Conservation (phyloP, 495 filamentous ascomycete genomes). For the Penicillium goetzii region DNA sequence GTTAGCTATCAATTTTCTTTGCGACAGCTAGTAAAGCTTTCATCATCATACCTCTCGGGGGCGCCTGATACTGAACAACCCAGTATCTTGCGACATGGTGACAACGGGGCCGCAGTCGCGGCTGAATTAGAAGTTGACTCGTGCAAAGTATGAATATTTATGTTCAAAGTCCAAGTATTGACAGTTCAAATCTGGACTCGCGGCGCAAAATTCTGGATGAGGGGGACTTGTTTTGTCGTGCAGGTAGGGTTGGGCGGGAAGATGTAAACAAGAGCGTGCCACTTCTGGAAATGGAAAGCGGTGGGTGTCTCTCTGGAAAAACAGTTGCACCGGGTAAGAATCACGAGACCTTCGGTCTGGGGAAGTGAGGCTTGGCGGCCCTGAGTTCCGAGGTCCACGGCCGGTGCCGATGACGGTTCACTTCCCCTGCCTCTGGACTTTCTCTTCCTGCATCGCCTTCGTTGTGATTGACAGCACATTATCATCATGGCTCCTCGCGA, state of each 20-base stretch:
- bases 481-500: conserved; percentile 71
- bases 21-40: conserved; percentile 11
- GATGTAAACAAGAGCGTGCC: conserved; percentile 40
- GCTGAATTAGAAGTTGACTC: conserved; percentile 14
- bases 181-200: conserved; percentile 18
- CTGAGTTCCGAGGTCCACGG: conserved; percentile 49
- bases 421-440: conserved; percentile 21
- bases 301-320: conserved; percentile 27
- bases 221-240: conserved; percentile 27
- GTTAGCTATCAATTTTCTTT: conserved; percentile 23
- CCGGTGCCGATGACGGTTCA: conserved; percentile 32
- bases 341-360: conserved; percentile 47
- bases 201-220: conserved; percentile 17
- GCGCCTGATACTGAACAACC: conserved; percentile 72
- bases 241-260: conserved; percentile 21
- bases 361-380: conserved; percentile 39
- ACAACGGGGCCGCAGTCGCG: conserved; percentile 40
- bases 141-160: background rate
- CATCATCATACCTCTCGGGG: conserved; percentile 66
- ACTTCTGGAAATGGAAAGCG: conserved; percentile 37
- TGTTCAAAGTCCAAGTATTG: conserved; percentile 11
- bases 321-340: conserved; percentile 24
- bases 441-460: conserved; percentile 21
- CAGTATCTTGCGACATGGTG: conserved; percentile 76
- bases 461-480: conserved; percentile 21